Evolutionary conservation across 2,329 filamentous ascomycete genomes (phyloP).

Genomic region (Fusarium sp.): DNA sequence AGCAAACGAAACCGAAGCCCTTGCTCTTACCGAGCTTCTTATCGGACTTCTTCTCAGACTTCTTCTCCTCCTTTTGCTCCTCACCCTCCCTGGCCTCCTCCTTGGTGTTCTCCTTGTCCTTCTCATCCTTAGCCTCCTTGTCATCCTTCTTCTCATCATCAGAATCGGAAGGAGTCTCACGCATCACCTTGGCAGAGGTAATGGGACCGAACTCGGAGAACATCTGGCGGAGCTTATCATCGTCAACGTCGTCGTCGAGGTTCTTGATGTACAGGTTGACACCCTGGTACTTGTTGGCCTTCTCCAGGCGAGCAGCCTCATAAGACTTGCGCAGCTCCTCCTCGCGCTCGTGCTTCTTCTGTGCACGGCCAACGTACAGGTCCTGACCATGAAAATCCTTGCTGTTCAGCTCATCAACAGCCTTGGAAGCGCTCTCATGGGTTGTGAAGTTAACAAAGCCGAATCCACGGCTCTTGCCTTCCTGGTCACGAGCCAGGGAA

Average conservation of each 20-base stretch:
- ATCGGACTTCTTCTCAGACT: slow-evolving; percentile 67
- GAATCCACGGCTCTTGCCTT: slow-evolving; percentile 94
- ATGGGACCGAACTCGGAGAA: slow-evolving; percentile 93
- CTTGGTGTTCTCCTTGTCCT: slow-evolving; percentile 61
- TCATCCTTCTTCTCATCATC: slow-evolving; percentile 67
- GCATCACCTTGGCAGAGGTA: slow-evolving; percentile 99
- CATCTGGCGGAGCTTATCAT: slow-evolving; percentile 95
- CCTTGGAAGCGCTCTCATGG: slow-evolving; percentile 85
- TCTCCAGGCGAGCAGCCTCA: slow-evolving; percentile 96
- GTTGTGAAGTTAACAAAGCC: slow-evolving; percentile 96
- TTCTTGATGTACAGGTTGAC: slow-evolving; percentile 99
- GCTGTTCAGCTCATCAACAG: slow-evolving; percentile 92
- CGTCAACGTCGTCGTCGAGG: slow-evolving; percentile 94
- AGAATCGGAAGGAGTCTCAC: slow-evolving; percentile 73
- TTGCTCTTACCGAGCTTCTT: slow-evolving; percentile 96
- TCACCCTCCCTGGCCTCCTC: slow-evolving; percentile 61
- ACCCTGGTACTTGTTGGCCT: slow-evolving; percentile 98
- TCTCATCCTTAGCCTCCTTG: slow-evolving; percentile 61
- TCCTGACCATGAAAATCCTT: slow-evolving; percentile 94
- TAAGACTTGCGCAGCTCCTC: slow-evolving; percentile 99
- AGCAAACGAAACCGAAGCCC: slow-evolving; percentile 99
- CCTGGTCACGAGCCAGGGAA: slow-evolving; percentile 86
- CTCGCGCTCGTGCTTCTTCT: slow-evolving; percentile 99
- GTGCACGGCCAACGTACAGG: slow-evolving; percentile 96
- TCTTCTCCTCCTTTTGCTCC: slow-evolving; percentile 64